Evolutionary conservation across 2,329 filamentous ascomycete species (phyloP), one percentile per base, ranked within the genome.

Genomic region (Pseudogymnoascus sp.): DNA sequence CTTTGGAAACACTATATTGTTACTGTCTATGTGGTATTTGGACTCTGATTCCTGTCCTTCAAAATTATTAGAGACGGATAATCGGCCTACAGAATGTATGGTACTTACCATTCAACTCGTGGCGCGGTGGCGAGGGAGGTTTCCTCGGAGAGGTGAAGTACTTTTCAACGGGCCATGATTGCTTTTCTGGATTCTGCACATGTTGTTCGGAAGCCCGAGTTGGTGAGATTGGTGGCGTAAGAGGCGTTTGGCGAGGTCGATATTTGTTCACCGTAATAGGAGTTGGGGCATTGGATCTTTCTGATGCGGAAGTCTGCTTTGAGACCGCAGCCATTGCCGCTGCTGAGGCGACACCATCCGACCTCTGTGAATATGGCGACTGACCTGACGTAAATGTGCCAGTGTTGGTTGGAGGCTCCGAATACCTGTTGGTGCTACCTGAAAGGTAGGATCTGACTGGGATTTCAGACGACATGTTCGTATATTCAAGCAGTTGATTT

Each of bases 381-480:
- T 33, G 48, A 33, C 33, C 48, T 33, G 48, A 55, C n/a, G 29
- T 33, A 55, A 33, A 55, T 33, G 48, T 55, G 48, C 29, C 29
- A 33, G 48, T 33, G 29, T 33, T 17, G 9, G 48, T 17, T 33
- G n/a, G 5, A 33, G 48, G 31, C 48, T 13, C 27, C 29, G 48
- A 21, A 55, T 55, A 55, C 33, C 29, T 55, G 48, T 21, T 17
- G 29, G 29, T 33, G 48, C 10, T 55, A 9, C 48, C 48, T 17
- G 48, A 55, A 33, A 55, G 48, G 48, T 55, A 55, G 29, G 48
- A 55, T 21, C 48, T 55, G 48, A 55, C 48, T 55, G 48, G 48
- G n/a, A 55, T 55, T 55, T 55, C 48, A 7, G 48, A 55, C 48
- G 48, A 55, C 48, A 55, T 55, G 27, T 55, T 55, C 48, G 48